phyloP scores from a whole-genome alignment of 148 eudicot genomes.

The Rhododendron ferrugineum region DNA sequence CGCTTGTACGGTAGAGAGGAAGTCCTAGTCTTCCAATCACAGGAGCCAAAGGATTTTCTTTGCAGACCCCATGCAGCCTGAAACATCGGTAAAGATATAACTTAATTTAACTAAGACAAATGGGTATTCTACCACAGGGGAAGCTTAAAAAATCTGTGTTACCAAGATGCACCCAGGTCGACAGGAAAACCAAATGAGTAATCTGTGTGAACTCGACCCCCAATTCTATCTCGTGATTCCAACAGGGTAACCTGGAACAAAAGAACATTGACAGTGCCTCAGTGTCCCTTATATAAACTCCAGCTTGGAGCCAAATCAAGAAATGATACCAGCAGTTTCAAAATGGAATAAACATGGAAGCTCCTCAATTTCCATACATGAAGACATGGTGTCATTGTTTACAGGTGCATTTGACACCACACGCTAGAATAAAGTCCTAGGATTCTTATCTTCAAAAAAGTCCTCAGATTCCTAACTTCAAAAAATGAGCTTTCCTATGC shows the following conservation, averaged over 20 bases:
- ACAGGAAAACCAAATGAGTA: slow-evolving; percentile 95
- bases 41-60: slow-evolving; percentile 95
- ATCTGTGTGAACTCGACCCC: slow-evolving; percentile 93
- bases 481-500: background rate
- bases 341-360: background rate
- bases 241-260: slow-evolving; percentile 62
- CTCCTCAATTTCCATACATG: background rate
- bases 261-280: background rate
- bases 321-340: background rate
- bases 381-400: background rate
- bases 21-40: slow-evolving; percentile 91
- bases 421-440: background rate
- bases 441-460: background rate
- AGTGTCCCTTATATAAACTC: background rate
- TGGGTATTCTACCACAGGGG: background rate
- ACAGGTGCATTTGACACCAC: background rate
- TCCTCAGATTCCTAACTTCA: background rate
- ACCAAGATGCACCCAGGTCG: slow-evolving; percentile 99
- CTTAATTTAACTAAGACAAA: background rate
- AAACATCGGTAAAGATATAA: slow-evolving; percentile 14
- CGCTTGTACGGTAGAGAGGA: slow-evolving; percentile 95
- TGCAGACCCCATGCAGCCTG: slow-evolving; percentile 98
- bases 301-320: background rate
- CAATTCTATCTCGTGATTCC: slow-evolving; percentile 94
- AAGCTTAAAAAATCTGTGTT: slow-evolving; percentile 7